A percentile compares a stretch with the other conserved stretches of the same genome.
These are phyloP conservation scores for Suillus tomentosus DNA, from an alignment of 768 basidiomycete species.

Conservation along the genomic window DNA sequence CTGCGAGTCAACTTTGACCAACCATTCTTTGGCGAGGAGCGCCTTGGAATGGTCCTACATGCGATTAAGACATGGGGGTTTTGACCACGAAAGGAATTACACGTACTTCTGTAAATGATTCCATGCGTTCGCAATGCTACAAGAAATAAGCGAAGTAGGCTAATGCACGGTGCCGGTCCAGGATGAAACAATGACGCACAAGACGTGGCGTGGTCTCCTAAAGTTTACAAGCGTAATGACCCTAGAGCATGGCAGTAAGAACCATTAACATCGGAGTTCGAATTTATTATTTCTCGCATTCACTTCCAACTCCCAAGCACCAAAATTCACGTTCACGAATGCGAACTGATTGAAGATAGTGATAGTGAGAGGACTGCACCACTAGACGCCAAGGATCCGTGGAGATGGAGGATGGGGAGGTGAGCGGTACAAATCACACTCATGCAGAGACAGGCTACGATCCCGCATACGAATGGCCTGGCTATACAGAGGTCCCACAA, in stretches of 20 bases:
- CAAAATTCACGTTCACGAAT: conserved; percentile 5
- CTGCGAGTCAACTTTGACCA: conserved; percentile 62
- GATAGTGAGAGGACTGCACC: not conserved
- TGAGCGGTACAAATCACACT: conserved; percentile 10
- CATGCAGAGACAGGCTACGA: conserved; percentile 38
- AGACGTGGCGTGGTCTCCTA: conserved; percentile 1
- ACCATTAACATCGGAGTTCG: conserved; percentile 16
- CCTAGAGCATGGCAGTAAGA: not conserved
- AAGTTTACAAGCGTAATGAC: not conserved
- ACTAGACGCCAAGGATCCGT: conserved; percentile 7
- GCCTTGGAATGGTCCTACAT: conserved; percentile 55
- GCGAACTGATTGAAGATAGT: conserved; percentile 1
- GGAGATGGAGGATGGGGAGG: conserved; percentile 22
- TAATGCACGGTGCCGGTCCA: not conserved
- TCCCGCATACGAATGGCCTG: conserved; percentile 63
- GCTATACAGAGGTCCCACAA: conserved; percentile 26
- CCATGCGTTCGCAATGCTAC: conserved; percentile 38
- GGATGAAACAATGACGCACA: not conserved
- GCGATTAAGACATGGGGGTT: not conserved
- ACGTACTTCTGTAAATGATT: conserved; percentile 48
- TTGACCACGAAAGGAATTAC: conserved; percentile 6
- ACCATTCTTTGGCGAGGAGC: conserved; percentile 72
- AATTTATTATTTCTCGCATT: conserved; percentile 5
- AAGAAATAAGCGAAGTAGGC: not conserved
- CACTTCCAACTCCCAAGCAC: conserved; percentile 4